Evolutionary conservation across 148 eudicot species (phyloP), one percentile per base, ranked within the genome.

Genomic region (Persicaria tinctoria): DNA sequence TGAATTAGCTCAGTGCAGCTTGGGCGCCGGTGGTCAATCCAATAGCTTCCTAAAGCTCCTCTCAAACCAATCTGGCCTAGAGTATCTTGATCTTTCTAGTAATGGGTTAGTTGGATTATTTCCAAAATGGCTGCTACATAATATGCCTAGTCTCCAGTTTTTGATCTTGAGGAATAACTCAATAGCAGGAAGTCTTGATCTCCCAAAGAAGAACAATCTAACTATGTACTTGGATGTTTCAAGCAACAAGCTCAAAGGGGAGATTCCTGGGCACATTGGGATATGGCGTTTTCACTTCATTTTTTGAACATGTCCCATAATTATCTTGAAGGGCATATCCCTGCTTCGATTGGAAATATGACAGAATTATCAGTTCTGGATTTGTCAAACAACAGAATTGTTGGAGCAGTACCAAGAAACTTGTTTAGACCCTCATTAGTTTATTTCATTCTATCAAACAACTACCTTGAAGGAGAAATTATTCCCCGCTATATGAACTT

Each of bases 111-210:
- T 0, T 14, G 69, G 73, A 12, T 4, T 9, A 0, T 76, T 80
- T 54, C 83, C 83, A 11, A 8, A 44, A 16, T 80, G 79, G 79
- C 12, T 80, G 72, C 0, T 76, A 1, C 51, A 49, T 6, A 49
- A 49, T 49, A 49, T 6, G 74, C 54, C 83, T 77, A 11, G 11
- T 44, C 45, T 80, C 77, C 6, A 49, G 51, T 49, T 49, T 49
- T 7, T 49, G 7, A 49, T 6, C 51, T 49, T 49, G 3, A 11
- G 3, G 51, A 49, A 49, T 49, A 49, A 49, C 10, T 2, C 4
- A 49, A 6, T 49, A 11, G 10, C 51, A 2, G 51, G 51, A 49
- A 49, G 6, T 11, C 51, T 49, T 49, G 51, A 49, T 74, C 18
- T 80, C 55, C 49, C 74, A 14, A 13, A 41, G 27, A 70, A 62